phyloP scores from a whole-genome alignment of 176 grass and related monocot genomes.

The Musa beccarii region DNA sequence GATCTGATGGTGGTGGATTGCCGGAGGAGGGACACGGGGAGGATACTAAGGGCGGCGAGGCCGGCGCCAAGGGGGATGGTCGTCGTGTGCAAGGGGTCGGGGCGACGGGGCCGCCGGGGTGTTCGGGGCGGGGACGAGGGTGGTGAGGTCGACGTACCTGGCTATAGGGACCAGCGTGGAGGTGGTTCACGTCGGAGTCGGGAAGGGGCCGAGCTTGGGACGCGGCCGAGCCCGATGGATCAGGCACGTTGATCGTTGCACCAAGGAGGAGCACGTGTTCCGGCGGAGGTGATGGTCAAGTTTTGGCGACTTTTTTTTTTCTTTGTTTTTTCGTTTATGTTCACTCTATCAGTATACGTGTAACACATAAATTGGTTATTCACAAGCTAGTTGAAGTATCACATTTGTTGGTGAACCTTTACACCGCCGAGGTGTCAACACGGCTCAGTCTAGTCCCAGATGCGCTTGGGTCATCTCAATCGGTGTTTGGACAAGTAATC shows the following conservation, averaged over 20 bases:
- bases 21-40: slow-evolving; percentile 22
- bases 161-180: slow-evolving; percentile 54
- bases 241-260: slow-evolving; percentile 39
- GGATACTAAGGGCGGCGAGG: slow-evolving; percentile 33
- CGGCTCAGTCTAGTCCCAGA: no score
- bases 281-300: slow-evolving; percentile 18
- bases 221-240: slow-evolving; percentile 35
- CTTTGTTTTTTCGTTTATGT: no score
- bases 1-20: slow-evolving; percentile 51
- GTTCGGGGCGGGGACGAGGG: slow-evolving; percentile 29
- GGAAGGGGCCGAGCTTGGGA: slow-evolving; percentile 46
- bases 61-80: slow-evolving; percentile 49
- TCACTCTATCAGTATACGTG: no score
- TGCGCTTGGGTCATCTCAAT: no score
- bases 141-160: slow-evolving; percentile 50
- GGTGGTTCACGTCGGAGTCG: slow-evolving; percentile 63
- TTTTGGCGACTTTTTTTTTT: no score
- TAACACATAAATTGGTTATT: no score
- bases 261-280: slow-evolving; percentile 61
- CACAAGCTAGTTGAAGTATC: no score
- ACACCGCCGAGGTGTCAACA: no score
- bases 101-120: background rate
- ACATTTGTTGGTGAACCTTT: no score
- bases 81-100: slow-evolving; percentile 25
- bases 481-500: no score